A percentile compares a stretch with the other conserved stretches of the same genome.
Conservation (phyloP, 306 rosid species). For the Dryas drummondii region DNA sequence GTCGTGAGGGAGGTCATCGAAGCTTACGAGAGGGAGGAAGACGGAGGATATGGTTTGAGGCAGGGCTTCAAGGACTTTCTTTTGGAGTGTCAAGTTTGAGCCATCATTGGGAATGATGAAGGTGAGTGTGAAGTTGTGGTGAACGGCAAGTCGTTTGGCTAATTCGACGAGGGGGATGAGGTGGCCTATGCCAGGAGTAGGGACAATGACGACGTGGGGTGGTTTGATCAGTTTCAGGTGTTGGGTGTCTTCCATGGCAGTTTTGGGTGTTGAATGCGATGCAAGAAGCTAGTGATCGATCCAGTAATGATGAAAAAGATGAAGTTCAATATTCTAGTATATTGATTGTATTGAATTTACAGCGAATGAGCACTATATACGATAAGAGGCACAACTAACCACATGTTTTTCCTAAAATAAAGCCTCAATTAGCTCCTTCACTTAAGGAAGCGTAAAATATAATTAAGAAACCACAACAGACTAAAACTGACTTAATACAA, state of each 20-base stretch:
- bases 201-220: constrained; percentile 22
- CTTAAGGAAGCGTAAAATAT: no score
- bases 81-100: not conserved
- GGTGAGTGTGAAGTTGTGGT: constrained; percentile 20
- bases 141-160: constrained; percentile 23
- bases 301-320: no score
- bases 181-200: constrained; percentile 32
- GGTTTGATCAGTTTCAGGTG: not conserved
- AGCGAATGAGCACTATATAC: no score
- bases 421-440: no score
- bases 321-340: no score
- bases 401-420: no score
- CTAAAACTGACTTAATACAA: no score
- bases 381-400: no score
- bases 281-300: no score
- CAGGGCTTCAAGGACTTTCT: constrained; percentile 14
- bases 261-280: no score
- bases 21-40: constrained; percentile 22
- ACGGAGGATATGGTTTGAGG: constrained; percentile 4
- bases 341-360: no score
- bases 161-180: constrained; percentile 27
- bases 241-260: not conserved
- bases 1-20: constrained; percentile 25
- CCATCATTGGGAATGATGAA: constrained; percentile 27
- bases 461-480: no score